phyloP scores from a whole-genome alignment of 129 eudicot species.

The Tagetes patula region DNA sequence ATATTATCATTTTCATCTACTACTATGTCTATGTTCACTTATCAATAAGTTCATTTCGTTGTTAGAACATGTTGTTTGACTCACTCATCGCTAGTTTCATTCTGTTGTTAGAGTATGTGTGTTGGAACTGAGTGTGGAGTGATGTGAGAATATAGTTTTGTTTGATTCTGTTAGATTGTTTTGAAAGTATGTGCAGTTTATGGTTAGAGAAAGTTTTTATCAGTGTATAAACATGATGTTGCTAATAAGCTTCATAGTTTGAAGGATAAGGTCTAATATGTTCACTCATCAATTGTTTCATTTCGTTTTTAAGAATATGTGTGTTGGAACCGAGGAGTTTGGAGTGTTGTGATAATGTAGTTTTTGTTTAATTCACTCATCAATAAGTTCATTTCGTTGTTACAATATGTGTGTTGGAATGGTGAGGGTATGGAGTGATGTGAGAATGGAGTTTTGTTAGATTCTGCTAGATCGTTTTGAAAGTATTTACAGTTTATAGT shows the following conservation, averaged over 20 bases:
- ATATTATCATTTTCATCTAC: neutral
- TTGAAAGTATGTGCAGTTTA: neutral
- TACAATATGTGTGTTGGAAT: neutral
- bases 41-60: neutral
- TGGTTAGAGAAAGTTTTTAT: neutral
- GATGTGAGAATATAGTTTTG: constrained; percentile 5
- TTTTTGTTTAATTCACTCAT: too few relatives aligned
- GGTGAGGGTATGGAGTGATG: neutral
- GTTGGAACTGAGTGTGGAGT: neutral
- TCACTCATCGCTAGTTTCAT: too few relatives aligned
- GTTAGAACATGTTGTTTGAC: too few relatives aligned
- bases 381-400: too few relatives aligned
- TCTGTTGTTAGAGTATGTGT: neutral
- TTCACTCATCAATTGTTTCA: neutral
- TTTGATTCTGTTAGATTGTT: neutral
- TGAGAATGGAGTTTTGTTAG: constrained; percentile 12
- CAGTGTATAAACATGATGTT: constrained; percentile 36
- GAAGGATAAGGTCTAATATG: constrained; percentile 53
- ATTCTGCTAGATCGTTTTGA: neutral
- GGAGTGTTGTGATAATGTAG: neutral
- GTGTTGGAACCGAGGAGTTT: neutral
- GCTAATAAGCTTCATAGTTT: constrained; percentile 60
- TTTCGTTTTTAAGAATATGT: neutral
- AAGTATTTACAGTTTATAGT: neutral
- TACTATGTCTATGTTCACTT: constrained; percentile 1